Evolutionary conservation across 192 early-diverging fungal genomes (phyloP), one percentile per base, ranked within the genome.

Genomic region (Coemansia sp.): DNA sequence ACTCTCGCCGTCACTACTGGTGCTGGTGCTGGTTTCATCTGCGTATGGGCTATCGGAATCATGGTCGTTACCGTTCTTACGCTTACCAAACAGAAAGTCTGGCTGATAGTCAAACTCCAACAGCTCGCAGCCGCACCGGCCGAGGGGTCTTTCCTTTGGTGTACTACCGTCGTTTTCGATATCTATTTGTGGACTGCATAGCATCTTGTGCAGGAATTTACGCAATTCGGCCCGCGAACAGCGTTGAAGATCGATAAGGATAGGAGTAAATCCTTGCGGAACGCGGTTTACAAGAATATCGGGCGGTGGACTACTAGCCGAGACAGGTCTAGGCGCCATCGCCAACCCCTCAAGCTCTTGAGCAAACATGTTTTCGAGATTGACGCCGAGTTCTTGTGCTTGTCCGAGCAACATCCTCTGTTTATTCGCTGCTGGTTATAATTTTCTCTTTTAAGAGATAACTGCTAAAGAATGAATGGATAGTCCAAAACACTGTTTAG

Each of bases 91-190:
- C 25, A 82, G 29, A 52, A 82, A 73, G 54, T 76, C 74, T 1
- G 79, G 79, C 58, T 82, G 74, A 46, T 82, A 66, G 62, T 82
- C 74, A 55, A 76, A 82, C n/a, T 82, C 79, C 5, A 76, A 31
- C n/a, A 82, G 64, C 39, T 76, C 71, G 22, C 79, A 82, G 10
- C 64, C 71, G 51, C 79, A 82, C 0, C 65, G 74, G 7, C 71
- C 74, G 0, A 68, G 58, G 0, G 74, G 62, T 30, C 31, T 70
- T 23, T 74, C 70, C 30, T 60, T 70, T 4, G 32, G 33, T 4
- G 10, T 57, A 1, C 14, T 19, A 19, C 30, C 33, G 5, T 39
- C 42, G 0, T 51, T 20, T 23, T 17, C 61, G 22, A 19, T 17
- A 19, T n/a, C 59, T 39, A 5, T 61, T 31, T 23, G 66, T 32